Conservation (phyloP, 2,329 filamentous ascomycete species). For the Huntiella moniliformis region DNA sequence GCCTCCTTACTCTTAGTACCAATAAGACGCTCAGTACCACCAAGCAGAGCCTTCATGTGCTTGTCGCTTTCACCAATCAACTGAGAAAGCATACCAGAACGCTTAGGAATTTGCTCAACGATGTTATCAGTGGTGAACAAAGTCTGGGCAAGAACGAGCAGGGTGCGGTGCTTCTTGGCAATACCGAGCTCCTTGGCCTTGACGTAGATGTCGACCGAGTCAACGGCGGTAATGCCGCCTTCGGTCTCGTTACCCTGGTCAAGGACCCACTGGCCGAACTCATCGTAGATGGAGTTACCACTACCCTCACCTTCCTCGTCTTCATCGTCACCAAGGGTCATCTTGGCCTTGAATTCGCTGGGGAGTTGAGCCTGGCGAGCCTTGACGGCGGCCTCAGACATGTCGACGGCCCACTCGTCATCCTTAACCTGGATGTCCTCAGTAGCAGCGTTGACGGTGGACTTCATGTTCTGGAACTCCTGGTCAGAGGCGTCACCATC, state of each 20-base stretch:
- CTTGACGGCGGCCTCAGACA: slow-evolving; percentile 86
- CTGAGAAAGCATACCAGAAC: slow-evolving; percentile 76
- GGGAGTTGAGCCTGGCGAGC: slow-evolving; percentile 85
- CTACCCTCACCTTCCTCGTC: slow-evolving; percentile 65
- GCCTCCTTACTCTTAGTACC: slow-evolving; percentile 52
- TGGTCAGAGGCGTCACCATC: slow-evolving; percentile 52
- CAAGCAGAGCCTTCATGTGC: slow-evolving; percentile 88
- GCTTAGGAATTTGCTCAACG: slow-evolving; percentile 66
- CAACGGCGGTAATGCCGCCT: slow-evolving; percentile 57
- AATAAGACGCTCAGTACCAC: slow-evolving; percentile 85
- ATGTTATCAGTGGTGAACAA: slow-evolving; percentile 76
- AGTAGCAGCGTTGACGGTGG: slow-evolving; percentile 29
- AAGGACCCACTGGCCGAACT: slow-evolving; percentile 84
- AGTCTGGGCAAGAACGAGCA: slow-evolving; percentile 80
- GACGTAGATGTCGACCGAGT: slow-evolving; percentile 80
- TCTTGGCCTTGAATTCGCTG: slow-evolving; percentile 82
- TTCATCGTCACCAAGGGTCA: slow-evolving; percentile 64
- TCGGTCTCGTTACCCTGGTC: slow-evolving; percentile 46
- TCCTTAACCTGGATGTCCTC: slow-evolving; percentile 51
- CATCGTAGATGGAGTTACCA: slow-evolving; percentile 64
- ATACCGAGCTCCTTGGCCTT: slow-evolving; percentile 96
- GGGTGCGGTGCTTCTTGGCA: slow-evolving; percentile 81
- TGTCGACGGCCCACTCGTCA: slow-evolving; percentile 89
- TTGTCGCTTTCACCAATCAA: slow-evolving; percentile 66
- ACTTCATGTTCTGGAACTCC: slow-evolving; percentile 71